phyloP scores from a whole-genome alignment of 179 eudicot species.

The Corrigiola litoralis region DNA sequence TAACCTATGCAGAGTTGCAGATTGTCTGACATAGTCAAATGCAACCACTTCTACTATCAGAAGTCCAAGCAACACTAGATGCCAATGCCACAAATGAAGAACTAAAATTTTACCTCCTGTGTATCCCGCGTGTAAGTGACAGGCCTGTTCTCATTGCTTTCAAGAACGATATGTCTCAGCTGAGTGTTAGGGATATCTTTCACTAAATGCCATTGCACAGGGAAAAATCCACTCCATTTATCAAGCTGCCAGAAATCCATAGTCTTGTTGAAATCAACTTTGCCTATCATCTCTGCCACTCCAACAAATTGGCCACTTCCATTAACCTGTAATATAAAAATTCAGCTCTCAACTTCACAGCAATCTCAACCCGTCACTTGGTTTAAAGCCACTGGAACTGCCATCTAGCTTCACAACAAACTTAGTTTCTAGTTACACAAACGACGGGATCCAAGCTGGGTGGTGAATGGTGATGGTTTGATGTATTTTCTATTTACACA shows the following conservation, averaged over 20 bases:
- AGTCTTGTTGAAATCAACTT: slow-evolving; percentile 48
- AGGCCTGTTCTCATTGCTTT: slow-evolving; percentile 50
- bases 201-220: slow-evolving; percentile 54
- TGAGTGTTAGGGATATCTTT: slow-evolving; percentile 53
- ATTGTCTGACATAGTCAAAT: no score
- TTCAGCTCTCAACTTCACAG: not conserved
- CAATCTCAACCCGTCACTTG: no score
- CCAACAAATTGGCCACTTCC: slow-evolving; percentile 63
- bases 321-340: slow-evolving; percentile 38
- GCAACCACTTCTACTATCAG: no score
- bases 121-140: slow-evolving; percentile 63
- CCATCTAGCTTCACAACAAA: no score
- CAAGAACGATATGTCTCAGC: slow-evolving; percentile 46
- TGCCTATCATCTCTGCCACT: slow-evolving; percentile 56
- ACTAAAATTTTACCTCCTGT: slow-evolving; percentile 39
- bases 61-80: not conserved
- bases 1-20: no score
- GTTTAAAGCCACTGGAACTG: no score
- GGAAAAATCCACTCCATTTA: slow-evolving; percentile 55
- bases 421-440: no score
- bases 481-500: no score
- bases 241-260: slow-evolving; percentile 63
- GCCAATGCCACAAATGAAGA: not conserved
- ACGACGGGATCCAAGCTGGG: no score
- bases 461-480: no score